Evolutionary conservation across 2,329 filamentous ascomycete species (phyloP).

Genomic region (Paracoccidioides brasiliensis): DNA sequence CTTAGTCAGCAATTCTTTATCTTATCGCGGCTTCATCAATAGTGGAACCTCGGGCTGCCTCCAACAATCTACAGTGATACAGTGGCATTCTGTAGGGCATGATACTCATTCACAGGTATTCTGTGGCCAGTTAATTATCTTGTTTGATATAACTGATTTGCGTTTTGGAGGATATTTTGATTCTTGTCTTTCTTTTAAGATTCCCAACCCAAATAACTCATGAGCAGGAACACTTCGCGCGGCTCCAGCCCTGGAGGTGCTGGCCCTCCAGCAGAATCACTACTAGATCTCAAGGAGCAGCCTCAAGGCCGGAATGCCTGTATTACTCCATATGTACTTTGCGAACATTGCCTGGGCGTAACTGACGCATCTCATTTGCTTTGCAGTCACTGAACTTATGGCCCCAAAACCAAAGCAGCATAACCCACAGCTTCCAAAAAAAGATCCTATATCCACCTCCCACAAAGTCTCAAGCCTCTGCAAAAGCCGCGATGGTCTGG

Average conservation of each 20-base stretch:
- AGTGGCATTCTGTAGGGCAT: no score
- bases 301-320: slow-evolving; percentile 9
- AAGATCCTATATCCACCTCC: neutral
- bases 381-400: slow-evolving; percentile 9
- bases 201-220: neutral
- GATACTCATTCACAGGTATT: no score
- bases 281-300: slow-evolving; percentile 12
- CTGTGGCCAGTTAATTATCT: no score
- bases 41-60: neutral
- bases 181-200: neutral
- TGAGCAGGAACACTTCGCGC: neutral
- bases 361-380: slow-evolving; percentile 6
- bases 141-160: no score
- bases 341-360: neutral
- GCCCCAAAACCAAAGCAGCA: slow-evolving; percentile 9
- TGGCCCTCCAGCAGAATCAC: neutral
- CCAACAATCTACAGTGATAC: no score
- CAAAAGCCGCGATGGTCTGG: slow-evolving; percentile 47
- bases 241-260: neutral
- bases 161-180: no score
- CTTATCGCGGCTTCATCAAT: slow-evolving; percentile 1
- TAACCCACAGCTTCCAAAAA: slow-evolving; percentile 9
- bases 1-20: slow-evolving; percentile 4
- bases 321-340: neutral
- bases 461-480: slow-evolving; percentile 18